Evolutionary conservation across 768 basidiomycete species (phyloP).

Genomic region (Pisolithus tinctorius): DNA sequence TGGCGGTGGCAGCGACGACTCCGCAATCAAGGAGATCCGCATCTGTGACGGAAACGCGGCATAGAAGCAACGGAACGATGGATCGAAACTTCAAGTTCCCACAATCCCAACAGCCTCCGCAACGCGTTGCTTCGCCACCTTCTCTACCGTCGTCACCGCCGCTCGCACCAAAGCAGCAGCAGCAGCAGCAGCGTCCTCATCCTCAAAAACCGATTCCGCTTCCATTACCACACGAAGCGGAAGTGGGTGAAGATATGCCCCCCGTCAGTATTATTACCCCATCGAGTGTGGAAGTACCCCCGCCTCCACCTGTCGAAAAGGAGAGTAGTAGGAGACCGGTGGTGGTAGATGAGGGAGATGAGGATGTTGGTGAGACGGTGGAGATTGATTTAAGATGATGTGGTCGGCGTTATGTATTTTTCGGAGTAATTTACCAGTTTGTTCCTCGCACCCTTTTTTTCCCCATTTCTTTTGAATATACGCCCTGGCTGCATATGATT

Average conservation of each 20-base stretch:
- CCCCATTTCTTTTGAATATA: no score
- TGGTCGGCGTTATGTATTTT: background rate
- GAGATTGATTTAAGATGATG: constrained; percentile 53
- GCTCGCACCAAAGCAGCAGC: background rate
- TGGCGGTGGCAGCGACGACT: background rate
- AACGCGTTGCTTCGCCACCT: constrained; percentile 17
- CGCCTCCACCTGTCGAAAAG: constrained; percentile 75
- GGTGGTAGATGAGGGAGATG: constrained; percentile 54
- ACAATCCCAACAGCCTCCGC: constrained; percentile 5
- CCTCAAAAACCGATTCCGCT: constrained; percentile 17
- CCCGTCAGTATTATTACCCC: constrained; percentile 42
- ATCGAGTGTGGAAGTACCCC: constrained; percentile 67
- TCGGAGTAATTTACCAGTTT: background rate
- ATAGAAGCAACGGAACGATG: constrained; percentile 68
- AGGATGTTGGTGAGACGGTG: constrained; percentile 74
- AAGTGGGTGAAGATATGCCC: constrained; percentile 4
- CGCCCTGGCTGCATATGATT: no score
- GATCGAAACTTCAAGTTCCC: constrained; percentile 74
- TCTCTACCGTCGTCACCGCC: constrained; percentile 23
- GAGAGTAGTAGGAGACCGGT: constrained; percentile 39
- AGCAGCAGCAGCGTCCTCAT: background rate
- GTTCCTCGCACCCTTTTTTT: no score
- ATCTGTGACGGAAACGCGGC: constrained; percentile 13
- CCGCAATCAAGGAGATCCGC: constrained; percentile 18
- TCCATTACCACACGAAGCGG: background rate